Conservation (phyloP, 768 basidiomycete species). For the Boletus bicolor region DNA sequence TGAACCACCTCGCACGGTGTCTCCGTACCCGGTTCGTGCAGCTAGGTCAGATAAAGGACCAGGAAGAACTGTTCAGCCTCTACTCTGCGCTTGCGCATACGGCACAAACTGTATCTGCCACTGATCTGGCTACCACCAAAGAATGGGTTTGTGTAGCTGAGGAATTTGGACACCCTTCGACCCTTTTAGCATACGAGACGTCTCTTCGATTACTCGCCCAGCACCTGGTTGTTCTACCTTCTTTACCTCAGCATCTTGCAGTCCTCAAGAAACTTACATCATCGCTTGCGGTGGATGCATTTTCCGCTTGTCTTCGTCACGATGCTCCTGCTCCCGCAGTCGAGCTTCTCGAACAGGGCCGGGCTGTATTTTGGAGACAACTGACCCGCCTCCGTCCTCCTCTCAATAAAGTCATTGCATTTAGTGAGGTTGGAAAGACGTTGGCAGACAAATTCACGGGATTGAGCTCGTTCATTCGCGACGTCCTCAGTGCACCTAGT, state of each 20-base stretch:
- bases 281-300: conserved; percentile 10
- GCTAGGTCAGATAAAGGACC: not conserved
- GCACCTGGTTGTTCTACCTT: not conserved
- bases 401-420: not conserved
- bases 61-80: not conserved
- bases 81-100: not conserved
- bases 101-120: not conserved
- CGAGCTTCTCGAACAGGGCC: conserved; percentile 22
- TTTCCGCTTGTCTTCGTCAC: conserved; percentile 9
- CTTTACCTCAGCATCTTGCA: not conserved
- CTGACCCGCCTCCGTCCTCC: not conserved
- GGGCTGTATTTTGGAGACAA: not conserved
- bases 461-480: not conserved
- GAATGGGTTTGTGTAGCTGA: not conserved
- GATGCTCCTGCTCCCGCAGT: conserved; percentile 15
- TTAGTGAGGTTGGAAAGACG: not conserved
- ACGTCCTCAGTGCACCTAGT: not conserved
- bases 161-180: not conserved
- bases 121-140: not conserved
- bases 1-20: not conserved
- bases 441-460: not conserved
- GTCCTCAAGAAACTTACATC: not conserved
- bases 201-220: not conserved
- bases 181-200: conserved; percentile 2
- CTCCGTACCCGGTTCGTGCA: not conserved